phyloP scores from a whole-genome alignment of 176 grass and related monocot genomes.

The Paspalum vaginatum region DNA sequence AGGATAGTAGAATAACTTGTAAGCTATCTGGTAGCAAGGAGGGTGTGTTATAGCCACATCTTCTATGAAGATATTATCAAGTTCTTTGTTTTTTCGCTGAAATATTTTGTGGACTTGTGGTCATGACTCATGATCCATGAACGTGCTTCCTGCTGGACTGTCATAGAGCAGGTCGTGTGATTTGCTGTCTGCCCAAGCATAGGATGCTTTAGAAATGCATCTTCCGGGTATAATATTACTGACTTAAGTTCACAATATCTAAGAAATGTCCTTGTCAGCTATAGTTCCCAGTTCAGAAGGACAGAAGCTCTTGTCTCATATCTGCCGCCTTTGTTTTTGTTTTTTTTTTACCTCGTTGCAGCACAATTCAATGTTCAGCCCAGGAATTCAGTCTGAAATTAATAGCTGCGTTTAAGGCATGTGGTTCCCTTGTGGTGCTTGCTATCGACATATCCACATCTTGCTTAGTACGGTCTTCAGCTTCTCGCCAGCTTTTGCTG shows the following conservation, averaged over 20 bases:
- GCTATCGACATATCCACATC: slow-evolving; percentile 63
- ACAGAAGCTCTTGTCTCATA: slow-evolving; percentile 28
- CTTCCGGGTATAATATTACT: slow-evolving; percentile 9
- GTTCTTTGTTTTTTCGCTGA: not conserved
- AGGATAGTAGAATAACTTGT: slow-evolving; percentile 3
- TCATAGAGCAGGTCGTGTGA: not conserved
- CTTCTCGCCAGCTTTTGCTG: slow-evolving; percentile 56
- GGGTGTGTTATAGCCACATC: slow-evolving; percentile 8
- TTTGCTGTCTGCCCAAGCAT: slow-evolving; percentile 43
- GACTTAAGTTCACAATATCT: slow-evolving; percentile 20
- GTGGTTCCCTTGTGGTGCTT: slow-evolving; percentile 48
- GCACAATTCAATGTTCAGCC: slow-evolving; percentile 32
- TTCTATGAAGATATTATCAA: slow-evolving; percentile 10
- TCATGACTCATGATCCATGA: slow-evolving; percentile 5
- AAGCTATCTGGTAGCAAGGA: slow-evolving; percentile 8
- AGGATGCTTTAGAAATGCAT: slow-evolving; percentile 51
- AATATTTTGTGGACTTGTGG: slow-evolving; percentile 18
- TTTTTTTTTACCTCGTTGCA: slow-evolving; percentile 35
- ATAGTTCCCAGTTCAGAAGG: slow-evolving; percentile 16
- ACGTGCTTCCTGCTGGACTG: slow-evolving; percentile 17
- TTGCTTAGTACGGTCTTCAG: slow-evolving; percentile 42
- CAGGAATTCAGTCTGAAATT: slow-evolving; percentile 45
- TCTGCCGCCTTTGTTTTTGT: not conserved
- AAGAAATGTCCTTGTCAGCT: slow-evolving; percentile 35
- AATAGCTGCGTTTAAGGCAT: slow-evolving; percentile 39